Evolutionary conservation across 2,329 filamentous ascomycete species (phyloP).

Genomic region (Paracoccidioides brasiliensis): DNA sequence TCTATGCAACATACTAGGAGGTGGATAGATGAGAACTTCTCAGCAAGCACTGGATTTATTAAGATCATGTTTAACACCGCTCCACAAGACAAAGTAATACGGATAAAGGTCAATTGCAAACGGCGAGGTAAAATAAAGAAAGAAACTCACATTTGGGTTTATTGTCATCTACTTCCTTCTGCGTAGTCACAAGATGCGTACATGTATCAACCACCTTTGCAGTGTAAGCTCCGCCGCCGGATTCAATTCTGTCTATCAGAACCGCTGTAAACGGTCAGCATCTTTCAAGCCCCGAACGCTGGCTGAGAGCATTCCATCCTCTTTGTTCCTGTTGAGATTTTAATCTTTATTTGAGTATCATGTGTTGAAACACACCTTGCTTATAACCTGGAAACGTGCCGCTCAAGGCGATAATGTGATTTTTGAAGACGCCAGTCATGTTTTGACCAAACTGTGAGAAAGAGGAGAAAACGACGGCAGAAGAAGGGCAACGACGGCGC

Average conservation of each 20-base stretch:
- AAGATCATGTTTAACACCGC: neutral
- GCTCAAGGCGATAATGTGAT: constrained; percentile 40
- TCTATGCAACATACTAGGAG: neutral
- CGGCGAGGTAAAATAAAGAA: neutral
- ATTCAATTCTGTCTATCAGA: constrained; percentile 22
- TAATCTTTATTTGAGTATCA: neutral
- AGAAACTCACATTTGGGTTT: constrained; percentile 21
- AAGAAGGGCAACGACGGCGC: neutral
- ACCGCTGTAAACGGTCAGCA: constrained; percentile 13
- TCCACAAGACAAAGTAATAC: neutral
- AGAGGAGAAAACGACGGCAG: neutral
- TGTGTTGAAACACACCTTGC: constrained; percentile 31
- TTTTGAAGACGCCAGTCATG: constrained; percentile 19
- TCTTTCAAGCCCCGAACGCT: neutral
- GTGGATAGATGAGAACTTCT: neutral
- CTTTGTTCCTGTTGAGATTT: neutral
- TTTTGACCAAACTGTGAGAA: constrained; percentile 7
- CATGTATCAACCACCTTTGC: constrained; percentile 19
- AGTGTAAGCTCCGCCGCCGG: constrained; percentile 23
- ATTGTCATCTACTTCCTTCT: constrained; percentile 25
- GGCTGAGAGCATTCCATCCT: neutral
- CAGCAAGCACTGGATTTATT: neutral
- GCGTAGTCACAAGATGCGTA: constrained; percentile 28
- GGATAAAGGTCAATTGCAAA: constrained; percentile 2
- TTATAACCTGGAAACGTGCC: constrained; percentile 45